Base-by-base conservation (phyloP, 78 protist species). In the Dictyostelium firmibasis region DNA sequence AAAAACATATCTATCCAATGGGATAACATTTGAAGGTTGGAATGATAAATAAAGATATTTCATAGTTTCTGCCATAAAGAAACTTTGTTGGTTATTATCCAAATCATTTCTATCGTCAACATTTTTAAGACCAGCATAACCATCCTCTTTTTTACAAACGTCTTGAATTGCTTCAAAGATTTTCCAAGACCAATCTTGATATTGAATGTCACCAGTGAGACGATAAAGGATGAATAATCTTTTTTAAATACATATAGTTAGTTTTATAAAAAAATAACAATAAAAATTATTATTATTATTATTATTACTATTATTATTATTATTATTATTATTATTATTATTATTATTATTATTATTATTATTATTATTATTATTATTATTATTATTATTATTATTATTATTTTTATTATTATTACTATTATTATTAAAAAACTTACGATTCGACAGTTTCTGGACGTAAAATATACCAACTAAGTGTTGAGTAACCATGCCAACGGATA, bases 11-110 rank as follows among this genome's bases (percentile, higher is more conserved):
- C n/a, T n/a, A 36, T 86, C 91, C 31, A 98, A 87, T 60, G 96
- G 97, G 6, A 98, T 31, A 7, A 85, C 47, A 35, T 81, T 62
- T 18, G 98, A 97, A 74, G 81, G 93, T 44, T 87, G 9, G 76
- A 97, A 98, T 27, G 97, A 75, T 31, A 98, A 78, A 16, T 70
- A 96, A 18, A 98, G 38, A 75, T 98, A 98, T 93, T 98, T 98
- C n/a, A 98, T 57, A 5, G 99, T 98, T 87, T 98, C 99, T 4
- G 99, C 98, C 41, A 98, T 62, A 83, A n/a, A n/a, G n/a, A n/a
- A n/a, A n/a, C n/a, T n/a, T n/a, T n/a, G n/a, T n/a, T n/a, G n/a
- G n/a, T n/a, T 8, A 33, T 93, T 83, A 9, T 93, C 96, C 13
- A 75, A 35, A 2, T 10, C 18, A 8, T 35, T 35, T 20, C 23